These are phyloP conservation scores for Remersonia thermophila DNA, from an alignment of 2,329 filamentous ascomycete genomes.

Conservation along the genomic window DNA sequence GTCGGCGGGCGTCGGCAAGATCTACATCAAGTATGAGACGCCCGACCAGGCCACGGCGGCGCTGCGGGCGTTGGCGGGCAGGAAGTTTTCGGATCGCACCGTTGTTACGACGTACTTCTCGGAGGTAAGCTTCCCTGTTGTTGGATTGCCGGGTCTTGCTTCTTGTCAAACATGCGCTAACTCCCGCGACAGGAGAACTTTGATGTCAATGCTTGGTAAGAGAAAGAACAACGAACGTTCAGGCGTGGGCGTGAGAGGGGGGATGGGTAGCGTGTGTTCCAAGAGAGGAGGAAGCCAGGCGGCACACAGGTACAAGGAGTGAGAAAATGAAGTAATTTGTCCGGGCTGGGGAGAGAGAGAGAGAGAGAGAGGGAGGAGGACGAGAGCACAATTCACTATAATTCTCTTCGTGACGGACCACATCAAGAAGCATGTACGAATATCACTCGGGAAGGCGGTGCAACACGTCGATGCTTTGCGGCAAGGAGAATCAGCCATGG, in stretches of 20 bases:
- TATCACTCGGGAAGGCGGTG: background rate
- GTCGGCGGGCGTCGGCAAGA: constrained; percentile 87
- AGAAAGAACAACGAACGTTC: too few species aligned
- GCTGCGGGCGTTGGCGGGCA: constrained; percentile 75
- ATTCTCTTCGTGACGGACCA: too few species aligned
- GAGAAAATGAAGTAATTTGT: too few species aligned
- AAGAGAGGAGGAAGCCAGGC: too few species aligned
- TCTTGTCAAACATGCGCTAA: constrained; percentile 23
- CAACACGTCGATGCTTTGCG: too few species aligned
- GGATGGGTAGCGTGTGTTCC: too few species aligned
- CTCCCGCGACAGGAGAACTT: constrained; percentile 71
- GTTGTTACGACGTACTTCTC: constrained; percentile 95
- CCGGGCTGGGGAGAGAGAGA: too few species aligned
- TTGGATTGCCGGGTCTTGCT: background rate
- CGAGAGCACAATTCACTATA: too few species aligned
- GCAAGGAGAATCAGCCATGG: background rate
- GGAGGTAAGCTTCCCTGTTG: constrained; percentile 44
- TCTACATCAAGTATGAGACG: constrained; percentile 86
- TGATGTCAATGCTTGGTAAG: constrained; percentile 77
- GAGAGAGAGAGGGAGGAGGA: too few species aligned
- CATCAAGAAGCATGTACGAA: constrained; percentile 6
- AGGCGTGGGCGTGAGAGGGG: background rate
- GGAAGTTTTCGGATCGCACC: constrained; percentile 92
- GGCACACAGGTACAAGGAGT: too few species aligned
- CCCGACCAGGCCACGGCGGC: constrained; percentile 71